Conservation (phyloP, 306 rosid species). For the Dalbergia oliveri region DNA sequence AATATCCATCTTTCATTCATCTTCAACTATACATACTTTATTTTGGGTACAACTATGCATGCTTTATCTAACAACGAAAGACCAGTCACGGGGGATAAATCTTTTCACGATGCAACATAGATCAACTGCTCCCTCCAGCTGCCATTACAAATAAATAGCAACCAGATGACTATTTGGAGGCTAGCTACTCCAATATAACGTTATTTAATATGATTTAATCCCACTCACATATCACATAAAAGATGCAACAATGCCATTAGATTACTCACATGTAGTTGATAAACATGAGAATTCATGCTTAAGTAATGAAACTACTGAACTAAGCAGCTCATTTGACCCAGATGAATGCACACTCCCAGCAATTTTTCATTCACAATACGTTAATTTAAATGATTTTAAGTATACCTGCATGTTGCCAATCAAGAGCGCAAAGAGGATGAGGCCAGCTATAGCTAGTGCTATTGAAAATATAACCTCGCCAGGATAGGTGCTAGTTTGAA, state of each 20-base stretch:
- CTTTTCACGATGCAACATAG: not conserved
- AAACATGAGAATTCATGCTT: not conserved
- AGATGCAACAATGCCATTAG: slow-evolving; percentile 15
- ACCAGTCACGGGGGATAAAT: not conserved
- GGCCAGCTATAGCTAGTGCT: slow-evolving; percentile 85
- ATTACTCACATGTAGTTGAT: not conserved
- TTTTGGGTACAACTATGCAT: not conserved
- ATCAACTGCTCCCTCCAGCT: slow-evolving; percentile 22
- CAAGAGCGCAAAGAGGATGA: slow-evolving; percentile 96
- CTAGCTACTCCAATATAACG: not conserved
- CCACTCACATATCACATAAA: slow-evolving; percentile 14
- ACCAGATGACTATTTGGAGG: slow-evolving; percentile 28
- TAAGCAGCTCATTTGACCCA: slow-evolving; percentile 23
- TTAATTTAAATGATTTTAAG: slow-evolving; percentile 34
- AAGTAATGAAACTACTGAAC: slow-evolving; percentile 15
- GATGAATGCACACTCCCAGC: slow-evolving; percentile 32
- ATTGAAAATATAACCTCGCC: slow-evolving; percentile 96
- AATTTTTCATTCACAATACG: slow-evolving; percentile 22
- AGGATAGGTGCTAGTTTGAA: slow-evolving; percentile 89
- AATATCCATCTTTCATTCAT: slow-evolving; percentile 1
- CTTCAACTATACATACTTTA: not conserved
- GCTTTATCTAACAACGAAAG: slow-evolving; percentile 5
- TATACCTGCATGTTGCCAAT: slow-evolving; percentile 99
- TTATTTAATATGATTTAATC: slow-evolving; percentile 12
- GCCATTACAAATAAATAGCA: slow-evolving; percentile 12